These are phyloP conservation scores for Cyanodermella asteris DNA, from an alignment of 2,329 filamentous ascomycete genomes.

Conservation along the genomic window DNA sequence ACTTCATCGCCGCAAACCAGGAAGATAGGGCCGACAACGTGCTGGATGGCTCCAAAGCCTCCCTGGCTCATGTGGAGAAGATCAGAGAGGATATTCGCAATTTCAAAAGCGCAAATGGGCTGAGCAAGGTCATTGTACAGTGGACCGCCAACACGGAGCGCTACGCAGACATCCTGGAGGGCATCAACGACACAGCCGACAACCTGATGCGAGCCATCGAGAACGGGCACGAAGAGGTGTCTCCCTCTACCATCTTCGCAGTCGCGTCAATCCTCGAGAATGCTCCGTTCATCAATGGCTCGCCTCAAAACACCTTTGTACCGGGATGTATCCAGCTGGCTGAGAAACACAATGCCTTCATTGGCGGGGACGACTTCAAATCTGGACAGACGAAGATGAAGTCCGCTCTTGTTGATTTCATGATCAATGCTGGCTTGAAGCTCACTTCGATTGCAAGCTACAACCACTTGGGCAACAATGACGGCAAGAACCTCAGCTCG, in stretches of 20 bases:
- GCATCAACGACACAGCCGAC: slow-evolving; percentile 90
- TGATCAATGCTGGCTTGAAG: slow-evolving; percentile 97
- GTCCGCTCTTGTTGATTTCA: slow-evolving; percentile 90
- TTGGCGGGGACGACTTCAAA: slow-evolving; percentile 98
- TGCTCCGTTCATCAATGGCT: slow-evolving; percentile 94
- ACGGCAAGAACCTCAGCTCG: slow-evolving; percentile 94
- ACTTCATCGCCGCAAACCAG: slow-evolving; percentile 98
- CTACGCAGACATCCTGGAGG: slow-evolving; percentile 67
- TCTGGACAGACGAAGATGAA: slow-evolving; percentile 99
- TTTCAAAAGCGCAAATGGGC: slow-evolving; percentile 65
- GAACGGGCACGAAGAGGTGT: slow-evolving; percentile 68
- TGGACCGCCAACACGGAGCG: slow-evolving; percentile 99
- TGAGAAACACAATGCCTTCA: slow-evolving; percentile 68
- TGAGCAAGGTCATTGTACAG: slow-evolving; percentile 92
- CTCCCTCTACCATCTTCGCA: slow-evolving; percentile 87
- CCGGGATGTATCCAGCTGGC: slow-evolving; percentile 79
- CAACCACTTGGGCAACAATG: slow-evolving; percentile 98
- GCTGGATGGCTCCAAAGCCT: slow-evolving; percentile 63
- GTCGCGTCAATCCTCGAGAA: slow-evolving; percentile 82
- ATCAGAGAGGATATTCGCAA: slow-evolving; percentile 82
- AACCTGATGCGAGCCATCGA: slow-evolving; percentile 80
- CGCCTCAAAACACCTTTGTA: slow-evolving; percentile 96
- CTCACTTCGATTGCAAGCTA: slow-evolving; percentile 96
- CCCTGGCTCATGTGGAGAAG: slow-evolving; percentile 70
- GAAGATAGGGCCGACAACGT: slow-evolving; percentile 89